phyloP scores from a whole-genome alignment of 108 stramenopile species.

The Discostella pseudostelligera region DNA sequence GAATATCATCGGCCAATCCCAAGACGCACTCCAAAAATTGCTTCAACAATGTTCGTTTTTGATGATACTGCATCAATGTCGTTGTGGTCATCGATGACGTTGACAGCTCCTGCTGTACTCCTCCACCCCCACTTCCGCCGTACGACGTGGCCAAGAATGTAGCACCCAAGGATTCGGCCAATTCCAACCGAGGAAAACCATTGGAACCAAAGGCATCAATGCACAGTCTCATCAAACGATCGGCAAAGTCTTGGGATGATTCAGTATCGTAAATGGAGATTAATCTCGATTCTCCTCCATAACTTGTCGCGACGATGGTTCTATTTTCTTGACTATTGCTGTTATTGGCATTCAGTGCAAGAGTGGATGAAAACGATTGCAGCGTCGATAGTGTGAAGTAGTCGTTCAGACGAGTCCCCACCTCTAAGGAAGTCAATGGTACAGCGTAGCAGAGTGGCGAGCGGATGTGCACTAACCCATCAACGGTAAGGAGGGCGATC shows the following conservation, averaged over 20 bases:
- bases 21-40: slow-evolving; percentile 81
- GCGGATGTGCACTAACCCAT: slow-evolving; percentile 77
- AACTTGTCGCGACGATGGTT: slow-evolving; percentile 57
- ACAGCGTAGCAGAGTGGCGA: slow-evolving; percentile 78
- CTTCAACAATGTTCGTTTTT: slow-evolving; percentile 48
- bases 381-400: slow-evolving; percentile 65
- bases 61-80: not conserved
- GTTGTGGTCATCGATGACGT: not conserved
- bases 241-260: slow-evolving; percentile 69
- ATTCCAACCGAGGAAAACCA: slow-evolving; percentile 80
- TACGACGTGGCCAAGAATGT: slow-evolving; percentile 84
- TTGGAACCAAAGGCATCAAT: slow-evolving; percentile 88
- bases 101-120: slow-evolving; percentile 38
- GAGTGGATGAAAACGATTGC: not conserved
- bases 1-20: slow-evolving; percentile 68
- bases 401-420: slow-evolving; percentile 88
- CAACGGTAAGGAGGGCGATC: slow-evolving; percentile 66
- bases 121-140: slow-evolving; percentile 58
- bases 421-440: slow-evolving; percentile 77
- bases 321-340: slow-evolving; percentile 6
- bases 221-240: slow-evolving; percentile 77
- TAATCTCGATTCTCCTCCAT: slow-evolving; percentile 66
- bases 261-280: slow-evolving; percentile 50
- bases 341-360: slow-evolving; percentile 9
- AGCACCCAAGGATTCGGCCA: slow-evolving; percentile 79